phyloP scores from a whole-genome alignment of 257 asterid genomes.

The Paulownia fortunei region DNA sequence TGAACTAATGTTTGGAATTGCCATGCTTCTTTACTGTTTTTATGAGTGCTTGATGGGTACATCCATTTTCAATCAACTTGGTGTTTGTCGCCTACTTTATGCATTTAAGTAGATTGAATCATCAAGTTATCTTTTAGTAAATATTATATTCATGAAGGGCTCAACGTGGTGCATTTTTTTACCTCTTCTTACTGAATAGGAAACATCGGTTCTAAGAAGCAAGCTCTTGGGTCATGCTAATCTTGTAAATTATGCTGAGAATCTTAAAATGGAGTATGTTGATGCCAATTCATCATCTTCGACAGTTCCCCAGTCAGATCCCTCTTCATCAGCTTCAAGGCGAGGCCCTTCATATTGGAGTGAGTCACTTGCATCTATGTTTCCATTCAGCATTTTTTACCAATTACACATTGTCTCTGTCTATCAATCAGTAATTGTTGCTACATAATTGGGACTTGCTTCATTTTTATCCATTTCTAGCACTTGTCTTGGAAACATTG shows the following conservation, averaged over 20 bases:
- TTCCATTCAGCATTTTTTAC: background rate
- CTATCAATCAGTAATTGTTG: conserved; percentile 8
- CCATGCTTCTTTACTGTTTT: background rate
- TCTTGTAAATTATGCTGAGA: conserved; percentile 77
- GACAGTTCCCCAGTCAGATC: conserved; percentile 59
- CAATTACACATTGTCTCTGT: background rate
- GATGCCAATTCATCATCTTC: conserved; percentile 60
- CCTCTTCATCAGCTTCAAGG: conserved; percentile 71
- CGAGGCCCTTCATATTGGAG: conserved; percentile 75
- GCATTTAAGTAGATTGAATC: conserved; percentile 13
- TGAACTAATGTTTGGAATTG: background rate
- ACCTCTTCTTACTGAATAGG: conserved; percentile 52
- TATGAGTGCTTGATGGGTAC: conserved; percentile 11
- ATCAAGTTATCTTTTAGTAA: conserved; percentile 9
- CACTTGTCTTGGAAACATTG: background rate
- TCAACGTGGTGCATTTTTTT: conserved; percentile 1
- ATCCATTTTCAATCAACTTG: conserved; percentile 14
- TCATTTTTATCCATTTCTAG: conserved; percentile 4
- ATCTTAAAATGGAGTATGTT: conserved; percentile 63
- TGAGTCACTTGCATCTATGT: conserved; percentile 46
- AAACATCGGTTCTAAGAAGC: conserved; percentile 77
- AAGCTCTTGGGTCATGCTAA: conserved; percentile 76
- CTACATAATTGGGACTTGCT: conserved; percentile 1
- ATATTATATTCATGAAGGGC: conserved; percentile 13
- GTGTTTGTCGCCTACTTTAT: background rate